phyloP scores from a whole-genome alignment of 2,329 filamentous ascomycete species.

The Neopestalotiopsis sp. region DNA sequence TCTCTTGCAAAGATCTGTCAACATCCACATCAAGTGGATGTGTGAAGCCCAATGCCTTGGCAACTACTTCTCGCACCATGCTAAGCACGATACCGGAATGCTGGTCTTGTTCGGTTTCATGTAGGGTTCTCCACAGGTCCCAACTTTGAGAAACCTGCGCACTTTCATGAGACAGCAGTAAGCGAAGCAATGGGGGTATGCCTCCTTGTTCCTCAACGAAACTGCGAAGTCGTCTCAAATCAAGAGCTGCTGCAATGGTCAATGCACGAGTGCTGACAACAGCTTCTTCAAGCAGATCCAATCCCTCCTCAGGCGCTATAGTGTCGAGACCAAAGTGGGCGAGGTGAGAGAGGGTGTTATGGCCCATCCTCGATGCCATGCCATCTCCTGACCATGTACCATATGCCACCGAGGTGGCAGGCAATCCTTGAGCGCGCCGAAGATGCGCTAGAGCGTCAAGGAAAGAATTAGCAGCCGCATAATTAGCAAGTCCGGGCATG shows the following conservation, averaged over 20 bases:
- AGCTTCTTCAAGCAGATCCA: conserved; percentile 28
- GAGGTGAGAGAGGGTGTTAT: conserved; percentile 26
- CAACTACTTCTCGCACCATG: conserved; percentile 30
- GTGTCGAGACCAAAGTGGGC: conserved; percentile 30
- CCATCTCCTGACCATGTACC: conserved; percentile 33
- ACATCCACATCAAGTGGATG: conserved; percentile 27
- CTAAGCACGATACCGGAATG: conserved; percentile 26
- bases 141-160: conserved; percentile 10
- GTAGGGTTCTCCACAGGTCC: conserved; percentile 24
- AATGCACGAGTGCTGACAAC: conserved; percentile 25
- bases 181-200: conserved; percentile 26
- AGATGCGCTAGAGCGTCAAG: conserved; percentile 29
- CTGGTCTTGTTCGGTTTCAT: conserved; percentile 24
- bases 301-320: conserved; percentile 24
- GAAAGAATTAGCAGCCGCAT: conserved; percentile 33
- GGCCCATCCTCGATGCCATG: conserved; percentile 30
- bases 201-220: conserved; percentile 28
- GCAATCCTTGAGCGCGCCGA: conserved; percentile 25
- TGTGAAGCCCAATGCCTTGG: conserved; percentile 29
- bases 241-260: conserved; percentile 31
- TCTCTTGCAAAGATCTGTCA: conserved; percentile 27
- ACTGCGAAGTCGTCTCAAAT: conserved; percentile 27
- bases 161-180: conserved; percentile 21
- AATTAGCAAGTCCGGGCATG: conserved; percentile 30
- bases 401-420: conserved; percentile 33